These are phyloP conservation scores for Batkoa obscura DNA, from an alignment of 371 early-diverging fungal genomes.

Conservation along the genomic window DNA sequence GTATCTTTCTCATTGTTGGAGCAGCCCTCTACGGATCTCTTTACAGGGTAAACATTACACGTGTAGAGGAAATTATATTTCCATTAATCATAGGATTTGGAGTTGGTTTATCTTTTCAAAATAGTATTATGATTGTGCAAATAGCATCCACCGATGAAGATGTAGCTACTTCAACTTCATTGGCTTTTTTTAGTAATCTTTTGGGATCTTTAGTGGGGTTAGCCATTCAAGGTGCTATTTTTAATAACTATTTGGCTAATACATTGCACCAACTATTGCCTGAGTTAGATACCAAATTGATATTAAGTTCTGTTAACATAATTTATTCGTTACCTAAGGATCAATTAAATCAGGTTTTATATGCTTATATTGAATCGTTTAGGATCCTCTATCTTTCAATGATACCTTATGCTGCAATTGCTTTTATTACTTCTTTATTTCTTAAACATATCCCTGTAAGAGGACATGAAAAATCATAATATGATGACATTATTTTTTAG, in stretches of 20 bases:
- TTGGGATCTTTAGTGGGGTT: constrained; percentile 51
- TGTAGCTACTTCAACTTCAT: constrained; percentile 42
- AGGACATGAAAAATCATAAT: too few relatives aligned
- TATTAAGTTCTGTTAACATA: too few relatives aligned
- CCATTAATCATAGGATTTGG: constrained; percentile 29
- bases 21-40: constrained; percentile 24
- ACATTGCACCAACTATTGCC: constrained; percentile 6
- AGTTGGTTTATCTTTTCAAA: constrained; percentile 39
- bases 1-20: constrained; percentile 22
- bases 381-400: background rate
- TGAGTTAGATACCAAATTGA: too few relatives aligned
- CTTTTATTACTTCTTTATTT: background rate
- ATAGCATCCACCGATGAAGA: constrained; percentile 21
- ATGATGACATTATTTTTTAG: too few relatives aligned
- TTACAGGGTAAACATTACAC: constrained; percentile 11
- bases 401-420: background rate
- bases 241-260: constrained; percentile 19
- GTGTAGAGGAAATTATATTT: constrained; percentile 20
- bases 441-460: constrained; percentile 2
- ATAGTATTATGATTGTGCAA: constrained; percentile 33
- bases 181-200: constrained; percentile 29
- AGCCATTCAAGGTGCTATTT: constrained; percentile 29
- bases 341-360: too few relatives aligned
- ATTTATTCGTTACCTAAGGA: too few relatives aligned
- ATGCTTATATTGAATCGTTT: constrained; percentile 4